Conservation (phyloP, 2,329 filamentous ascomycete species). For the Coniochaeta sp. region DNA sequence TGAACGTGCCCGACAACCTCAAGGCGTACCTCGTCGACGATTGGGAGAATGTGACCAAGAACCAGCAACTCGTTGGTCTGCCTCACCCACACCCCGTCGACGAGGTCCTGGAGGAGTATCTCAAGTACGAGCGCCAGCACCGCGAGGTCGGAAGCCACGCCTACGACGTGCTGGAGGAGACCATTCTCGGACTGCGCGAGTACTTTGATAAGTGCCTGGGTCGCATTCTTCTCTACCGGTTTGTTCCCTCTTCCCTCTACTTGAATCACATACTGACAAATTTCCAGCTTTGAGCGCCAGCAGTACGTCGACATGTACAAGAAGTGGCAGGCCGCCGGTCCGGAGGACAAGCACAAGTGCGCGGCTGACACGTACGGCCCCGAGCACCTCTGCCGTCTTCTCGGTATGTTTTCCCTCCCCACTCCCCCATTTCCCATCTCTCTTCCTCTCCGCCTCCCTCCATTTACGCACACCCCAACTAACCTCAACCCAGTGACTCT, state of each 20-base stretch:
- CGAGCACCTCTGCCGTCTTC: slow-evolving; percentile 82
- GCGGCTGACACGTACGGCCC: slow-evolving; percentile 83
- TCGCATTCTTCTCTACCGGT: slow-evolving; percentile 79
- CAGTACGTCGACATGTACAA: slow-evolving; percentile 78
- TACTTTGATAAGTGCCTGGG: slow-evolving; percentile 92
- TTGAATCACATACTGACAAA: not conserved
- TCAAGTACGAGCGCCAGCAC: slow-evolving; percentile 60
- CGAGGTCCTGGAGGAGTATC: slow-evolving; percentile 75
- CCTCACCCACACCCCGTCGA: slow-evolving; percentile 71
- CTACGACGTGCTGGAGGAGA: slow-evolving; percentile 82
- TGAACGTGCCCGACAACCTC: slow-evolving; percentile 80
- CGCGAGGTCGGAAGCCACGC: slow-evolving; percentile 62
- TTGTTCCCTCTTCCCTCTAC: slow-evolving; percentile 14
- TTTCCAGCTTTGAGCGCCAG: slow-evolving; percentile 72
- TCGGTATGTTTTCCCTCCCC: slow-evolving; percentile 54
- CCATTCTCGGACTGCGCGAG: slow-evolving; percentile 76
- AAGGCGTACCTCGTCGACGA: slow-evolving; percentile 94
- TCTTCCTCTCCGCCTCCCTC: no score
- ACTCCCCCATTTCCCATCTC: not conserved
- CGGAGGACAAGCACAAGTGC: slow-evolving; percentile 58
- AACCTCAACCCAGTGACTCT: slow-evolving; percentile 59
- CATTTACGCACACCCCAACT: not conserved
- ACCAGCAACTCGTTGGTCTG: slow-evolving; percentile 79
- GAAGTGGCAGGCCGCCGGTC: slow-evolving; percentile 53
- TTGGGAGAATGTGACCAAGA: slow-evolving; percentile 98